Evolutionary conservation across 192 early-diverging fungal genomes (phyloP).

Genomic region (Helicostylum pulchrum): DNA sequence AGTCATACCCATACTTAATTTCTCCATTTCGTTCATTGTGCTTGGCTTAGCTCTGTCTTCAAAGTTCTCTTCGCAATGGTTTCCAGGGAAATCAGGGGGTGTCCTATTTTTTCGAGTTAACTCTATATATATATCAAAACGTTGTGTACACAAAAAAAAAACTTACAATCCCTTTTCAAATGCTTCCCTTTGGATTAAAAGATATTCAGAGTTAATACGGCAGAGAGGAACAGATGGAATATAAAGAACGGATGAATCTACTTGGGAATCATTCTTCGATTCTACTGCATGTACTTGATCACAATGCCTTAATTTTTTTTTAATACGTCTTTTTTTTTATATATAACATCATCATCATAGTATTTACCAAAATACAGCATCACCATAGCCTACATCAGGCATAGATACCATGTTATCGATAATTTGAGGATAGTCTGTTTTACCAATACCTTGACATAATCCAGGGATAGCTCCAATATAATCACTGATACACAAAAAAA

Average conservation of each 20-base stretch:
- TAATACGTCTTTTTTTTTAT: no score
- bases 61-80: constrained; percentile 21
- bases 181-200: constrained; percentile 15
- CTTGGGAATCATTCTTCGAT: constrained; percentile 9
- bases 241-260: constrained; percentile 33
- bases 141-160: not conserved
- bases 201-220: constrained; percentile 22
- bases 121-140: not conserved
- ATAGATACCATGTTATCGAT: constrained; percentile 27
- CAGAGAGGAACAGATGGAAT: constrained; percentile 32
- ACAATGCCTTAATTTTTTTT: constrained; percentile 14
- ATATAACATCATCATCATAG: no score
- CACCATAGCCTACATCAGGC: constrained; percentile 26
- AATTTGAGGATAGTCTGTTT: constrained; percentile 28
- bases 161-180: constrained; percentile 29
- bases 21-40: constrained; percentile 8
- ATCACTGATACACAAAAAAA: constrained; percentile 2
- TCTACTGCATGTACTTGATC: constrained; percentile 36
- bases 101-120: constrained; percentile 19
- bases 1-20: constrained; percentile 22
- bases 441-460: constrained; percentile 14
- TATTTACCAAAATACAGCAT: constrained; percentile 34
- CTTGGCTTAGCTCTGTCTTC: constrained; percentile 20
- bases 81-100: constrained; percentile 33
- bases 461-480: constrained; percentile 27